Evolutionary conservation across 2,329 filamentous ascomycete species (phyloP), one percentile per base, ranked within the genome.

Genomic region (Fusarium coffeatum): DNA sequence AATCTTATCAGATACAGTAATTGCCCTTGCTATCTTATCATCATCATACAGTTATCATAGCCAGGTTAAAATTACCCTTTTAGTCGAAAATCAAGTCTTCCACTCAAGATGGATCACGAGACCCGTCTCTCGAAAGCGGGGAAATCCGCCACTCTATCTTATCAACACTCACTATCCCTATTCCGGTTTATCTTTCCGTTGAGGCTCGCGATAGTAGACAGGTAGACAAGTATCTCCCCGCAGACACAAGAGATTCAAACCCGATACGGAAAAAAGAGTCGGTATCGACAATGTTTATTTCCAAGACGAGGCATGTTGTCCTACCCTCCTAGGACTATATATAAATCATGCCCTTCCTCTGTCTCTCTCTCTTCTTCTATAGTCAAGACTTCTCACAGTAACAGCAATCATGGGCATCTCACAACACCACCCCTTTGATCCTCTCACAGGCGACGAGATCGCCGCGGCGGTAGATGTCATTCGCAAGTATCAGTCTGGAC

Each of bases 401-500:
- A 42, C 20, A 46, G 18, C 43, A 71, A 53, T 15, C 34, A 71
- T 72, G 68, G 59, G 61, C 27, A 32, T 65, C 20, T 45, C 66
- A 9, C 60, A 66, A 51, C 55, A 66, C 42, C 75, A 76, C 22
- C 75, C 75, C 16, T 76, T 76, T 59, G 75, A 76, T 47, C 75
- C 75, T 40, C 74, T 76, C 60, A 45, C 70, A 3, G 94, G 97
- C 80, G 97, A 97, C 72, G 89, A 92, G 73, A 81, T 86, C 22
- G 89, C 89, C 9, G 90, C 94, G 53, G 82, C 86, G 3, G 83
- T 93, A 45, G 81, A 86, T 2, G 82, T 92, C 32, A 85, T 97
- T 69, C 89, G 89, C 66, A 88, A 90, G 73, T 85, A 91, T 63
- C 85, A 97, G 1, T 37, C 66, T 78, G 84, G 88, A 60, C 84